A percentile compares a stretch with the other conserved stretches of the same genome.
Evolutionary conservation across 805 yeast genomes (phyloP).

Genomic region (Saturnispora kantuleensis): DNA sequence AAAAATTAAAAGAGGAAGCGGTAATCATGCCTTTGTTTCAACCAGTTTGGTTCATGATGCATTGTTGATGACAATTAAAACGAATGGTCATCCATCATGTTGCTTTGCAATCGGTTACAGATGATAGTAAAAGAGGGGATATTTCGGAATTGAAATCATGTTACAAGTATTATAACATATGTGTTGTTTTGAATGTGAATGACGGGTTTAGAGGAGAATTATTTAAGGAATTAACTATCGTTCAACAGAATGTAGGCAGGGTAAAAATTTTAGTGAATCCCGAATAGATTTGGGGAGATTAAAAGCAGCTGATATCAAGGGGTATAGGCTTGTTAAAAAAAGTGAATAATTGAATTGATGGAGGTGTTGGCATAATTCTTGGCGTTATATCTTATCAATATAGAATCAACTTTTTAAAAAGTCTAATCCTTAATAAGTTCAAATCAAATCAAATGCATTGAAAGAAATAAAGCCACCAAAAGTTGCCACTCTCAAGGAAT

Average conservation of each 20-base stretch:
- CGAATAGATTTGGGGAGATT: conserved; percentile 30
- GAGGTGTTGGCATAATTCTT: conserved; percentile 9
- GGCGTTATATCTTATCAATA: neutral
- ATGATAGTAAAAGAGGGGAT: conserved; percentile 44
- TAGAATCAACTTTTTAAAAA: too few species aligned
- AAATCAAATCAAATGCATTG: too few species aligned
- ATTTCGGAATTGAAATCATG: conserved; percentile 39
- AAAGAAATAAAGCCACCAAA: too few species aligned
- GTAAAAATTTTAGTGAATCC: conserved; percentile 29
- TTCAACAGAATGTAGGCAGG: conserved; percentile 43
- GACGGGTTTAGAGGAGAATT: conserved; percentile 18
- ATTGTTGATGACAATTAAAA: conserved; percentile 11
- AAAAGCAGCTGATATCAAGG: conserved; percentile 33
- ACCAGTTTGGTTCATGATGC: conserved; percentile 39
- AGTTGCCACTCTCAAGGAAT: too few species aligned
- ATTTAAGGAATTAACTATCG: conserved; percentile 24
- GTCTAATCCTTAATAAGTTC: too few species aligned
- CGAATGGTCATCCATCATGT: conserved; percentile 15
- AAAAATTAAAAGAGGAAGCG: conserved; percentile 47
- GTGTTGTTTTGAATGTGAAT: conserved; percentile 30
- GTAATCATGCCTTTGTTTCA: conserved; percentile 47
- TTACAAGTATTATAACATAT: conserved; percentile 26
- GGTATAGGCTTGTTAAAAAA: conserved; percentile 39
- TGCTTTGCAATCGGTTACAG: conserved; percentile 23
- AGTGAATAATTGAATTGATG: conserved; percentile 30